Evolutionary conservation across 495 filamentous ascomycete species (phyloP), one percentile per base, ranked within the genome.

Genomic region (Ramalina peruviana): DNA sequence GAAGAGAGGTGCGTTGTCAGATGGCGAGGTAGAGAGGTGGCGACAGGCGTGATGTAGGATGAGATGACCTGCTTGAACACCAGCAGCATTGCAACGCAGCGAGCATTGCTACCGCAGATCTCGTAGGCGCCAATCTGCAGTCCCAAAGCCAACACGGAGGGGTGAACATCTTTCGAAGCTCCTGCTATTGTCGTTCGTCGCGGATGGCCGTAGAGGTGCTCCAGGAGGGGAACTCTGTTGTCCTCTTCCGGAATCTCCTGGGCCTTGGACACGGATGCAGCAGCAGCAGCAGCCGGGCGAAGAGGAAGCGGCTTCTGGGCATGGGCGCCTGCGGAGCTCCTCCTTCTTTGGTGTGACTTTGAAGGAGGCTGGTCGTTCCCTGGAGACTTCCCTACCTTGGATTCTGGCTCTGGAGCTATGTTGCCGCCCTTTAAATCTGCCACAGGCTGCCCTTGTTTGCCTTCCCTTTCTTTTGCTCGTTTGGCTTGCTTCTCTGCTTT

Each of bases 51-150:
- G 19, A 80, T 85, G 59, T 98, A 98, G 17, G 85, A 80, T 62
- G 89, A 78, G 47, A 98, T 90, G 44, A 95, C 85, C 84, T 94
- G 76, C 65, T 92, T 92, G 59, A 98, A 94, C 5, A 85, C 88
- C 52, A 92, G 66, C 42, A 98, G 62, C 48, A 86, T 96, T 15
- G 86, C 85, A 49, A 94, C 80, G 58, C 90, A 85, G 44, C 92
- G 78, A 15, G 87, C 84, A 60, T 82, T 94, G 59, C 87, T 93
- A 38, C 94, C 93, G 55, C 85, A 89, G 43, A 98, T 77, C 6
- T 80, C 75, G 66, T 94, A 95, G 48, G 81, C 84, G 55, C 84
- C 82, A 73, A 96, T 86, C 65, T 97, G 86, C 57, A 95, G 73
- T 2, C 90, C 92, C 20, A 96, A 67, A 1, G 85, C 79, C 50